Evolutionary conservation across 805 yeast genomes (phyloP).

Genomic region (Starmerella vaccinii): DNA sequence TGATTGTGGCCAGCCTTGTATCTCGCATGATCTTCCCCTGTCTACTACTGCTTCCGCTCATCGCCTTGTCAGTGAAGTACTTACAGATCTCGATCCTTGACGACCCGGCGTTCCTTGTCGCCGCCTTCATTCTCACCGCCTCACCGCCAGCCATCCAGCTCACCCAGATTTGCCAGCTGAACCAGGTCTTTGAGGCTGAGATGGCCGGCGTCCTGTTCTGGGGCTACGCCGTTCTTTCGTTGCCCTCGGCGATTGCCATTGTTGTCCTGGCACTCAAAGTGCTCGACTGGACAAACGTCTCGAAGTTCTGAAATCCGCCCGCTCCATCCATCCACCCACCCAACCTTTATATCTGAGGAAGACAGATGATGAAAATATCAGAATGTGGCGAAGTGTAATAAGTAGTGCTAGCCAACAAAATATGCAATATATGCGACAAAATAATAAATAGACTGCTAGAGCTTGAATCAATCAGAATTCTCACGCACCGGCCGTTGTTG

Average conservation of each 20-base stretch:
- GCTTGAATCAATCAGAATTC: no score
- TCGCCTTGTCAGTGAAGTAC: conserved; percentile 44
- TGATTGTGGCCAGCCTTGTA: conserved; percentile 44
- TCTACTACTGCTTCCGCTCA: conserved; percentile 42
- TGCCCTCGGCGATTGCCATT: conserved; percentile 49
- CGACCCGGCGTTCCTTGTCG: conserved; percentile 52
- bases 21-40: conserved; percentile 56
- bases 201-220: conserved; percentile 58
- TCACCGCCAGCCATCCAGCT: conserved; percentile 63
- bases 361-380: no score
- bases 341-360: no score
- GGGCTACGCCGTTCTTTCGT: conserved; percentile 53
- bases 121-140: conserved; percentile 47
- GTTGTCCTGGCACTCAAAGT: conserved; percentile 48
- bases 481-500: no score
- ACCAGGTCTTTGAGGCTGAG: conserved; percentile 50
- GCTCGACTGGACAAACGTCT: conserved; percentile 40
- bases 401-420: no score
- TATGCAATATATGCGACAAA: no score
- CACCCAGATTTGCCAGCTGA: conserved; percentile 53
- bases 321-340: no score
- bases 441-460: no score
- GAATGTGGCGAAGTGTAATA: no score
- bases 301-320: not conserved
- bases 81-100: conserved; percentile 39